Base-by-base conservation (phyloP, 176 grass and related monocot species). In the Bonia amplexicaulis region DNA sequence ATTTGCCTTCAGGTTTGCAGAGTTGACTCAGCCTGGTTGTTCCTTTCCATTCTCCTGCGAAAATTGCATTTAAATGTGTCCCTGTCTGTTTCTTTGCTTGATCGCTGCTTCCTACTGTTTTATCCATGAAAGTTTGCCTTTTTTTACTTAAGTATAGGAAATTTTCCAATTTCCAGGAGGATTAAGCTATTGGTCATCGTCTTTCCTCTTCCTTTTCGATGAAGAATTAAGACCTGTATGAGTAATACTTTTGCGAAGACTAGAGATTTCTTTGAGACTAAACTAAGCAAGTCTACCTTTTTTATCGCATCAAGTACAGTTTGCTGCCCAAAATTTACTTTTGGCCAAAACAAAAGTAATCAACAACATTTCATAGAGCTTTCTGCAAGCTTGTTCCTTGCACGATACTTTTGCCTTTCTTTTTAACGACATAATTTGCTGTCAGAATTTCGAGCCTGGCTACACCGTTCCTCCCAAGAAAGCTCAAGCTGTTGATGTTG, bases 1-100 rank as follows among this genome's bases (percentile, higher is more conserved):
- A 95, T 98, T 85, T 98, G 96, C 25, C 93, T 93, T 48, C 91
- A 94, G 94, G 94, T 97, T 75, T 44, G 70, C 11, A 11, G 20
- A 62, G 73, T 19, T 85, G 22, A 2, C 9, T 13, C 46, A 58
- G 48, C 13, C 63, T 48, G 54, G 31, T 1, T 41, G 9, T 20
- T 16, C 33, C 0, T 40, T 54, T 67, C 14, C 3, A 51, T 66
- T 8, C 13, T 31, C 67, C 26, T 15, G 39, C 6, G 35, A 63
- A 44, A 31, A 31, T 29, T 13, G 17, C 60, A 47, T 73, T 12
- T 14, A 12, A 25, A 79, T 80, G 13, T 45, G 55, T 73, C 23
- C 52, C 35, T 29, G 40, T 26, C 8, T 53, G 40, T 10, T 47
- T 52, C 12, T 25, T 13, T 17, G 16, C 26, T 0, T 55, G 3